A percentile compares a stretch with the other conserved stretches of the same genome.
Evolutionary conservation across 2,329 filamentous ascomycete species (phyloP).

Genomic region (Pestalotiopsis sp.): DNA sequence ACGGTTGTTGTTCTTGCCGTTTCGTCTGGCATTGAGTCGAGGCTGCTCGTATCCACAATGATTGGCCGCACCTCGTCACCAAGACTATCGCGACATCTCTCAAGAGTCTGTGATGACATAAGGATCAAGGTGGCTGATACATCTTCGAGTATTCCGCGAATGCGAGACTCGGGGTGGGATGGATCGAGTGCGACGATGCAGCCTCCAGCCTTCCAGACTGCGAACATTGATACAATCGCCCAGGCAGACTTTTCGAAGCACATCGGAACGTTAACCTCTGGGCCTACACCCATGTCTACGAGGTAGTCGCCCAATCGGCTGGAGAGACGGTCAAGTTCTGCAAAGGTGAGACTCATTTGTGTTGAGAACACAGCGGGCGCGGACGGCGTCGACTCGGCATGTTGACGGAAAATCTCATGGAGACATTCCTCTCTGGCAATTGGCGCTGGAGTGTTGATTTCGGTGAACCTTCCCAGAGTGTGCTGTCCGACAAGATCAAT

Average conservation of each 20-base stretch:
- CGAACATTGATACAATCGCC: constrained; percentile 19
- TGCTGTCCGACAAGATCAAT: constrained; percentile 6
- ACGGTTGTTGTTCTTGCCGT: background rate
- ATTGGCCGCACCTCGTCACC: constrained; percentile 2
- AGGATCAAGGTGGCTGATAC: constrained; percentile 11
- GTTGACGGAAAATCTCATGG: constrained; percentile 11
- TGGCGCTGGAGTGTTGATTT: constrained; percentile 11
- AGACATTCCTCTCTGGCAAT: constrained; percentile 10
- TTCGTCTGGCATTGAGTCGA: constrained; percentile 9
- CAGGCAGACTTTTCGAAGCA: constrained; percentile 36
- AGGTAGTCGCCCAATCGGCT: constrained; percentile 22
- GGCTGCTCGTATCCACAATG: constrained; percentile 7
- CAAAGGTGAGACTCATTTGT: constrained; percentile 23
- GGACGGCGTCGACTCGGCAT: background rate
- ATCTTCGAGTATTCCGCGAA: constrained; percentile 11
- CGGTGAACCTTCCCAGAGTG: background rate
- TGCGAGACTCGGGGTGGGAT: constrained; percentile 6
- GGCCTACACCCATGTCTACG: constrained; percentile 22
- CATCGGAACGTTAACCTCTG: constrained; percentile 31
- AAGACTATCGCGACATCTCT: background rate
- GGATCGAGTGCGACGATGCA: constrained; percentile 7
- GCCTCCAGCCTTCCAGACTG: constrained; percentile 10
- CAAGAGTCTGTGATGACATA: constrained; percentile 4
- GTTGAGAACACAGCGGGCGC: constrained; percentile 8
- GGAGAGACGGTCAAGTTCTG: constrained; percentile 24